Evolutionary conservation across 306 rosid species (phyloP).

Genomic region (Boehmeria nivea): DNA sequence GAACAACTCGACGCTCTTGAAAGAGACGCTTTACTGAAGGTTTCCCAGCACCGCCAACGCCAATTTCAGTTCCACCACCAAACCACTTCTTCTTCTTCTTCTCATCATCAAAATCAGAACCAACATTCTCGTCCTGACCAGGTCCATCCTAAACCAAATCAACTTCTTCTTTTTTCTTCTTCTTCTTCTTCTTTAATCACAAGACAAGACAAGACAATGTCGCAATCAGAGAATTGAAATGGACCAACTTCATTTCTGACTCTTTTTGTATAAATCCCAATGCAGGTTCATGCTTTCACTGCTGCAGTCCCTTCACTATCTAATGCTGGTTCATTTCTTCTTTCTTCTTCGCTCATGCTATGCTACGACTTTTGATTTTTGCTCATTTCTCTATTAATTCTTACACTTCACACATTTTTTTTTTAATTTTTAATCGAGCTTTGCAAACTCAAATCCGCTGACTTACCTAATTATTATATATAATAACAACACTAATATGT

Average conservation of each 20-base stretch:
- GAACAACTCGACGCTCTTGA: conserved; percentile 85
- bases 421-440: not conserved
- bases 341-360: not conserved
- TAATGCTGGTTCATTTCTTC: conserved; percentile 34
- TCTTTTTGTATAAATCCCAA: not conserved
- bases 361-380: not conserved
- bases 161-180: not conserved
- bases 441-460: too few relatives aligned
- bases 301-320: conserved; percentile 31
- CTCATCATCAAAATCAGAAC: not conserved
- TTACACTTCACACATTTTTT: not conserved
- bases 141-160: not conserved
- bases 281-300: conserved; percentile 38
- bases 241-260: not conserved
- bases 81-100: not conserved
- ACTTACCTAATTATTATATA: not conserved
- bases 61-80: conserved; percentile 3
- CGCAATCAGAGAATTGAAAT: too few relatives aligned
- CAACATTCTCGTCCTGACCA: not conserved
- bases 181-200: too few relatives aligned
- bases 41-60: conserved; percentile 52
- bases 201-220: too few relatives aligned
- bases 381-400: not conserved
- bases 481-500: not conserved
- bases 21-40: conserved; percentile 69